Percentiles rank a stretch among this genome's conserved stretches.
These are phyloP conservation scores for Calonectria fujianensis DNA, from an alignment of 2,329 filamentous ascomycete genomes.

Conservation along the genomic window DNA sequence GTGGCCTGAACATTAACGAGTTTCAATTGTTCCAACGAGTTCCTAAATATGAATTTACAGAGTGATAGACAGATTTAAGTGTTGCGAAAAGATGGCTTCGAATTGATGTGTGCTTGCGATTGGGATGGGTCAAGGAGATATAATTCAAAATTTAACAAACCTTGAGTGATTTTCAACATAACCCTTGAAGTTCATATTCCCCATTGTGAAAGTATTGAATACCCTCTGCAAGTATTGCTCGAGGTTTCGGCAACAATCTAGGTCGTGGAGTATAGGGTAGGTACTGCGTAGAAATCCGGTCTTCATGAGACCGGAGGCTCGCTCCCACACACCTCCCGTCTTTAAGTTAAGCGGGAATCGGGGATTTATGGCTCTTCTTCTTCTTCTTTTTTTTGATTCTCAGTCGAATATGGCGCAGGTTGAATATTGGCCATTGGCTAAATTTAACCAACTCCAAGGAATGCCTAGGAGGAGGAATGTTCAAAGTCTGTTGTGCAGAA, in stretches of 20 bases:
- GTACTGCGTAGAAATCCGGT: neutral
- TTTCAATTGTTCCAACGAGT: slow-evolving; percentile 47
- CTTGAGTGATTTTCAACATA: neutral
- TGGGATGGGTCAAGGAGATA: neutral
- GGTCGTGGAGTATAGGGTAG: neutral
- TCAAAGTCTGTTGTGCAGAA: neutral
- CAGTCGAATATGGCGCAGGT: neutral
- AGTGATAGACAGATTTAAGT: slow-evolving; percentile 7
- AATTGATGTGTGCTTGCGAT: neutral
- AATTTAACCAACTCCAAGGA: neutral
- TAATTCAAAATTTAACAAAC: neutral
- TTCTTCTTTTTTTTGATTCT: neutral
- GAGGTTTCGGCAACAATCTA: too few relatives aligned
- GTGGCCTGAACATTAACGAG: slow-evolving; percentile 53
- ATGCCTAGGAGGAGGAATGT: neutral
- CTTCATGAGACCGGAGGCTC: too few relatives aligned
- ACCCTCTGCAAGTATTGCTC: too few relatives aligned
- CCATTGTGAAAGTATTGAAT: too few relatives aligned
- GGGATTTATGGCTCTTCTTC: neutral
- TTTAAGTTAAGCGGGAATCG: neutral
- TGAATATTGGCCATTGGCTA: neutral
- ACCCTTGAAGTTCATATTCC: neutral
- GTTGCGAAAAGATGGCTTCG: slow-evolving; percentile 1
- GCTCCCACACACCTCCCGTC: too few relatives aligned
- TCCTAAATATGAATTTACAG: slow-evolving; percentile 24